Evolutionary conservation across 208 protist genomes (phyloP).

Genomic region (Trypanosoma brucei): DNA sequence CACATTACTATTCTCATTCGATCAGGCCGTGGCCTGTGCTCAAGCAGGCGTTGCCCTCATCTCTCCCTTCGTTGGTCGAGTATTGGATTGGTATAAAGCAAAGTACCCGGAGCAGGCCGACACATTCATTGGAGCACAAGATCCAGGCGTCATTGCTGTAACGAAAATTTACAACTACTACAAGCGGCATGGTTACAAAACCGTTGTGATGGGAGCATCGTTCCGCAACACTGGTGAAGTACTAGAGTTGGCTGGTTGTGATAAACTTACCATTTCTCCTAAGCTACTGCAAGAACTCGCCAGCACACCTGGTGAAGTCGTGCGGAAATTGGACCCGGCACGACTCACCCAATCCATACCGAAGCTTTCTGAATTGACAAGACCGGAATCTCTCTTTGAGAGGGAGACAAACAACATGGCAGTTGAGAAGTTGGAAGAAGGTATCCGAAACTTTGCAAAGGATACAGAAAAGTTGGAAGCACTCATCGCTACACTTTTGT

Average conservation of each 20-base stretch:
- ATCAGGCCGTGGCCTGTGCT: constrained; percentile 93
- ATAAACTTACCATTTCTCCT: constrained; percentile 97
- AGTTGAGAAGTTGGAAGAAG: constrained; percentile 96
- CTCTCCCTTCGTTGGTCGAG: constrained; percentile 96
- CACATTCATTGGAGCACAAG: constrained; percentile 62
- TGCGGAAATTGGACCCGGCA: constrained; percentile 60
- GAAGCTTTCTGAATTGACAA: constrained; percentile 62
- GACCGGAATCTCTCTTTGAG: constrained; percentile 74
- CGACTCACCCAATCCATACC: constrained; percentile 30
- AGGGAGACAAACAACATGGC: constrained; percentile 94
- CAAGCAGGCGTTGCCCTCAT: constrained; percentile 94
- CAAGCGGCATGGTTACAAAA: constrained; percentile 96
- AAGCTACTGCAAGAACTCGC: constrained; percentile 92
- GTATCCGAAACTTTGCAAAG: constrained; percentile 94
- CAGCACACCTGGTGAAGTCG: constrained; percentile 29
- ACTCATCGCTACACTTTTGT: constrained; percentile 62
- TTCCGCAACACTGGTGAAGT: constrained; percentile 95
- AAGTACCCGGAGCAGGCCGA: constrained; percentile 36
- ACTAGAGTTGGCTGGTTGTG: constrained; percentile 92
- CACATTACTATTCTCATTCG: constrained; percentile 96
- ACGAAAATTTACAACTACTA: constrained; percentile 97
- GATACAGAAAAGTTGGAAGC: constrained; percentile 90
- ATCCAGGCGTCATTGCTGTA: constrained; percentile 95
- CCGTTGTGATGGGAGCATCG: constrained; percentile 97
- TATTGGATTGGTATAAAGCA: constrained; percentile 96